Base-by-base conservation (phyloP, 352 stramenopile species). In the Pythium sp. region DNA sequence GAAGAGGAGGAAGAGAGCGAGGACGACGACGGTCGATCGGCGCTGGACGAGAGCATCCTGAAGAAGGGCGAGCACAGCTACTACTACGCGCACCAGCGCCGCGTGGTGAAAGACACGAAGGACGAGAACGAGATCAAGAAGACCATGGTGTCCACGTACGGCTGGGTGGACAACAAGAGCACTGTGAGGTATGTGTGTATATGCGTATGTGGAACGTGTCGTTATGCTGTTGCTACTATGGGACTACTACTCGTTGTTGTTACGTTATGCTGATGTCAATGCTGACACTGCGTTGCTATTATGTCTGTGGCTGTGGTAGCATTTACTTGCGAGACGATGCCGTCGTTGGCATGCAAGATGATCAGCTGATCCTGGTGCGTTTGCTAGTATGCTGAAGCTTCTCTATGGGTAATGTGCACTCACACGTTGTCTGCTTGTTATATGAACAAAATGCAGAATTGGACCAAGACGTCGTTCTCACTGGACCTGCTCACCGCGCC, bases 31-130 rank as follows among this genome's bases (percentile, higher is more conserved):
- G 58, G 62, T 2, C 67, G 51, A 14, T 90, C 79, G 47, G 70
- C 70, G 62, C 77, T 82, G 51, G 79, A 93, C 22, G 86, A 92
- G 54, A 92, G 80, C 28, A 76, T 87, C 64, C 30, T 89, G 30
- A 76, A 75, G 55, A 92, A 92, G 64, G 88, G 88, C 43, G 76
- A 86, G 28, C 81, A 94, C 74, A 94, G 86, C 75, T 96, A 96
- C 76, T 94, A 93, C 72, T 96, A 94, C 71, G 76, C 84, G 11
- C 86, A 91, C 74, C 67, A 87, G 66, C 72, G 57, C 20, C 77
- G 69, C 62, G 70, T 77, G 15, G 53, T 68, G 32, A 78, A 76
- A 15, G 64, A 67, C 30, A 60, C 61, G 9, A 63, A 76, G 26
- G 47, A 64, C 41, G 55, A 30, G 3, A 38, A 55, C 36, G 58